Evolutionary conservation across 805 yeast species (phyloP).

Genomic region (Dipodascopsis uninucleata): DNA sequence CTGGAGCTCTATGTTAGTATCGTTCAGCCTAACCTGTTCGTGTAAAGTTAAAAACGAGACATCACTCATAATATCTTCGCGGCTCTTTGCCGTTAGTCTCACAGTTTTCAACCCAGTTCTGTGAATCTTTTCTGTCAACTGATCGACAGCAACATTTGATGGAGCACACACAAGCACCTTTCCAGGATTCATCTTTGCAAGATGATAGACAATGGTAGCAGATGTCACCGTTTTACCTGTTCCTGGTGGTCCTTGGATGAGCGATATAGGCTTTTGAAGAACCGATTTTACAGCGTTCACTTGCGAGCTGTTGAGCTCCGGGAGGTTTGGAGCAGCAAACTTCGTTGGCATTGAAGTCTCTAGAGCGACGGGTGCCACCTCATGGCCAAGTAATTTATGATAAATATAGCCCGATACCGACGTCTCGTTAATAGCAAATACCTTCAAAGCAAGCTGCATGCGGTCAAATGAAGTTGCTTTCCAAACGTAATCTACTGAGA

Average conservation of each 20-base stretch:
- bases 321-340: slow-evolving; percentile 62
- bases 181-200: slow-evolving; percentile 57
- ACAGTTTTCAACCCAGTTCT: slow-evolving; percentile 73
- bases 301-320: slow-evolving; percentile 74
- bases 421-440: slow-evolving; percentile 64
- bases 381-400: slow-evolving; percentile 77
- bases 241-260: slow-evolving; percentile 95
- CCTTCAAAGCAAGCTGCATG: slow-evolving; percentile 73
- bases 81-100: slow-evolving; percentile 66
- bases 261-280: slow-evolving; percentile 64
- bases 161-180: slow-evolving; percentile 89
- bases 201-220: slow-evolving; percentile 78
- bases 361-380: slow-evolving; percentile 49
- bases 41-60: slow-evolving; percentile 58
- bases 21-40: slow-evolving; percentile 47
- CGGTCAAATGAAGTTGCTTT: slow-evolving; percentile 77
- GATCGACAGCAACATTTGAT: slow-evolving; percentile 92
- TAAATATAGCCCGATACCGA: slow-evolving; percentile 73
- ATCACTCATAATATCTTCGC: slow-evolving; percentile 75
- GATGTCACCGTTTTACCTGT: slow-evolving; percentile 95
- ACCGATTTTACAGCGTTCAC: slow-evolving; percentile 69
- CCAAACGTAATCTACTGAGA: slow-evolving; percentile 87
- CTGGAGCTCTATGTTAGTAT: slow-evolving; percentile 44
- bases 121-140: slow-evolving; percentile 69
- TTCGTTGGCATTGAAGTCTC: slow-evolving; percentile 57